phyloP scores from a whole-genome alignment of 345 rosid genomes.

The Pistacia integerrima region DNA sequence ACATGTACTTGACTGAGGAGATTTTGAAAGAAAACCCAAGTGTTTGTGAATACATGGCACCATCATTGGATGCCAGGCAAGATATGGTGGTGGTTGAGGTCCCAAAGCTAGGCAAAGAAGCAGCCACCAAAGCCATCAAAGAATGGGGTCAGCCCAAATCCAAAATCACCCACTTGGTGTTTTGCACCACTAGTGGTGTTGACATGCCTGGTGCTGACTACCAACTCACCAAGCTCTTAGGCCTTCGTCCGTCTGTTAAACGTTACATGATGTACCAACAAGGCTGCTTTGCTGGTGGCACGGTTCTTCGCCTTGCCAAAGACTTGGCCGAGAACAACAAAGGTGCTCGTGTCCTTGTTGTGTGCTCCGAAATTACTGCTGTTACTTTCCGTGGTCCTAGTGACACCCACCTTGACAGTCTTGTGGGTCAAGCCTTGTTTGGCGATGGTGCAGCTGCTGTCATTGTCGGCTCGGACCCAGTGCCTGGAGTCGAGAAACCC shows the following conservation, averaged over 20 bases:
- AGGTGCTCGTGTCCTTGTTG: conserved; percentile 50
- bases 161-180: conserved; percentile 55
- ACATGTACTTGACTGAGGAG: conserved; percentile 48
- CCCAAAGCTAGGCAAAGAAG: conserved; percentile 55
- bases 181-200: conserved; percentile 56
- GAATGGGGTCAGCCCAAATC: conserved; percentile 65
- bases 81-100: conserved; percentile 49
- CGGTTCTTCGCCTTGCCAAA: conserved; percentile 54
- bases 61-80: conserved; percentile 48
- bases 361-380: conserved; percentile 44
- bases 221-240: conserved; percentile 58
- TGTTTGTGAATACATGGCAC: conserved; percentile 41
- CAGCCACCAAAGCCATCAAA: conserved; percentile 49
- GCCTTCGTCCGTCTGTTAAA: conserved; percentile 53
- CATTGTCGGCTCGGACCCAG: conserved; percentile 49
- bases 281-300: conserved; percentile 53
- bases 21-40: conserved; percentile 42
- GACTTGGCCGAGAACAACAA: conserved; percentile 61
- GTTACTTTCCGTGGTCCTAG: conserved; percentile 51
- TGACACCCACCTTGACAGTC: conserved; percentile 41
- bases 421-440: conserved; percentile 54
- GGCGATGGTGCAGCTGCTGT: conserved; percentile 54
- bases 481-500: conserved; percentile 33
- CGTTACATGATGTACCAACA: conserved; percentile 64
- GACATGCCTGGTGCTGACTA: conserved; percentile 69